Percentiles rank a stretch among this genome's conserved stretches.
These are phyloP conservation scores for Fusarium mundagurra DNA, from an alignment of 2,329 filamentous ascomycete genomes.

Conservation along the genomic window DNA sequence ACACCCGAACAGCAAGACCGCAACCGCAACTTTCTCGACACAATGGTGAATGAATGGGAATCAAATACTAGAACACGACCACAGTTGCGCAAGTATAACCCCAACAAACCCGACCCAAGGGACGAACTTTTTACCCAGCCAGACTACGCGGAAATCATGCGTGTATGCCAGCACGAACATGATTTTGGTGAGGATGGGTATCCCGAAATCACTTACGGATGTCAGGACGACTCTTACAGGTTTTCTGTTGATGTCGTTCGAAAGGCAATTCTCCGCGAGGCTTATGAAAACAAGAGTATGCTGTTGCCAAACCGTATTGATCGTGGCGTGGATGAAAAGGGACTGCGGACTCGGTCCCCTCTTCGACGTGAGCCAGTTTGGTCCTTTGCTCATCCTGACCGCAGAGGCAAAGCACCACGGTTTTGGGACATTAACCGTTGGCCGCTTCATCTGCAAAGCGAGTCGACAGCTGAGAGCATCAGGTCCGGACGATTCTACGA, in stretches of 20 bases:
- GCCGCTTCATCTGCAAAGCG: constrained; percentile 54
- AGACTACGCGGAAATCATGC: constrained; percentile 45
- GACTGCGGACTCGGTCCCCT: constrained; percentile 16
- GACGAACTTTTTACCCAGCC: constrained; percentile 6
- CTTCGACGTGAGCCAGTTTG: constrained; percentile 45
- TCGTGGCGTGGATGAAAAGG: constrained; percentile 31
- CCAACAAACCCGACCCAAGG: neutral
- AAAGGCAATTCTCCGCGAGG: constrained; percentile 55
- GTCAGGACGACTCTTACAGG: constrained; percentile 11
- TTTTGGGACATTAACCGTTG: constrained; percentile 61
- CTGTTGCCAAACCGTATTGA: constrained; percentile 51
- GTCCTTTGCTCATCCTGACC: constrained; percentile 45
- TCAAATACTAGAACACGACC: constrained; percentile 25
- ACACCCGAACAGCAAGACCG: constrained; percentile 5
- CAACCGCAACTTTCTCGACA: constrained; percentile 23
- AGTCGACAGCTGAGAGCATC: constrained; percentile 37
- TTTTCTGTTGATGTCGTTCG: constrained; percentile 46
- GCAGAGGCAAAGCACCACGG: constrained; percentile 23
- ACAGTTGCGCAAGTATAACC: constrained; percentile 28
- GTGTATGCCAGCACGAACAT: constrained; percentile 44
- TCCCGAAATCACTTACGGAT: constrained; percentile 3
- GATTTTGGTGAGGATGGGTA: constrained; percentile 12
- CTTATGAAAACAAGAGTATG: constrained; percentile 54
- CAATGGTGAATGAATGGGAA: constrained; percentile 24
- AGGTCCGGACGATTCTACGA: neutral